These are phyloP conservation scores for Boletellus sp. DNA, from an alignment of 1,284 basidiomycete genomes.

Conservation along the genomic window DNA sequence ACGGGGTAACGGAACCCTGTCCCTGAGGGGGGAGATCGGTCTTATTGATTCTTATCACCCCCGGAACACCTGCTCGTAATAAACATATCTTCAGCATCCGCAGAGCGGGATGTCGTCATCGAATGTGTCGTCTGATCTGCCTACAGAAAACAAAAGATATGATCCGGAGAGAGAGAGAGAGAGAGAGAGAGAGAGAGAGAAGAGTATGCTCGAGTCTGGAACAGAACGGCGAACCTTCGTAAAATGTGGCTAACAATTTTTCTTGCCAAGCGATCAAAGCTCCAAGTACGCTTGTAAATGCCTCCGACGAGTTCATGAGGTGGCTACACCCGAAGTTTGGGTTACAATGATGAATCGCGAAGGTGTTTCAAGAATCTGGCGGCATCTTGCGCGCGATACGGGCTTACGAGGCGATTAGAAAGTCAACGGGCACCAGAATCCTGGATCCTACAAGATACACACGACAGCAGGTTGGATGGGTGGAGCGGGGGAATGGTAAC, in stretches of 20 bases:
- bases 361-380: no score
- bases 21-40: background rate
- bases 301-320: background rate
- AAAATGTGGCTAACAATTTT: background rate
- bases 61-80: background rate
- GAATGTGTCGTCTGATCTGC: no score
- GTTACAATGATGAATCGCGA: no score
- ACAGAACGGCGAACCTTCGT: background rate
- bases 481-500: no score
- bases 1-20: background rate
- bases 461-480: no score
- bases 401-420: no score
- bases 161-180: background rate
- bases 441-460: no score
- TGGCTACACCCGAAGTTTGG: no score
- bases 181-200: background rate
- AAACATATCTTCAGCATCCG: background rate
- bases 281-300: background rate
- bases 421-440: no score
- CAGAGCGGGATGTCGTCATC: no score
- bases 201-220: background rate
- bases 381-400: no score
- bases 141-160: no score
- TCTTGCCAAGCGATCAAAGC: background rate
- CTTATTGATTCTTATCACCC: background rate